Base-by-base conservation (phyloP, 768 basidiomycete genomes). In the Coprinopsis strossmayeri region DNA sequence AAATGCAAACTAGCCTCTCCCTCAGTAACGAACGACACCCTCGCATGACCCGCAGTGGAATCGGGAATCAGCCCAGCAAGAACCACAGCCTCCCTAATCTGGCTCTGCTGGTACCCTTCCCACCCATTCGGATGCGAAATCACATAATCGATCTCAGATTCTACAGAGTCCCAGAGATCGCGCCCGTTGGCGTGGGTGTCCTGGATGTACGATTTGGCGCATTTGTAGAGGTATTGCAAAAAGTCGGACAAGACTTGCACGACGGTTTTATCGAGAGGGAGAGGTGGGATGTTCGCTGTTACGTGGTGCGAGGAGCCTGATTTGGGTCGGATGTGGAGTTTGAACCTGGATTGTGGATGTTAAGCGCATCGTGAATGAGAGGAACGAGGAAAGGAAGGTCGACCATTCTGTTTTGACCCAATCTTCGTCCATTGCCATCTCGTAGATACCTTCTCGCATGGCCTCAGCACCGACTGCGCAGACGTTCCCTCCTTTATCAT, bases 1-100 rank as follows among this genome's bases (percentile, higher is more conserved):
- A 64, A 78, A 54, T 78, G 76, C 10, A 78, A 57, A 58, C 71
- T 72, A 0, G 77, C 77, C 56, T 79, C 78, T 26, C 76, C 77
- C 49, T 79, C 78, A 0, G 72, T 70, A 11, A 78, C 70, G 23
- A 77, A 73, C 20, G 64, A 61, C 17, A 78, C 58, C 12, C 69
- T 67, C 34, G 59, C 45, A 49, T 67, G 64, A 0, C 69, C 75
- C 17, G 55, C 59, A 15, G 55, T 49, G 3, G 60, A 66, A 53
- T 69, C 64, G 0, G 66, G 65, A 2, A 76, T 57, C 1, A 76
- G 59, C 7, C 66, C 63, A 4, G 72, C 75, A 37, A 60, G 45
- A 12, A 74, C 58, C 0, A 72, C 72, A 12, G 76, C 75, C 13
- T 61, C 61, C 37, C 75, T 63, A 53, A 77, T 71, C 42, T 70